Base-by-base conservation (phyloP, 306 rosid species). In the Castanopsis chinensis region DNA sequence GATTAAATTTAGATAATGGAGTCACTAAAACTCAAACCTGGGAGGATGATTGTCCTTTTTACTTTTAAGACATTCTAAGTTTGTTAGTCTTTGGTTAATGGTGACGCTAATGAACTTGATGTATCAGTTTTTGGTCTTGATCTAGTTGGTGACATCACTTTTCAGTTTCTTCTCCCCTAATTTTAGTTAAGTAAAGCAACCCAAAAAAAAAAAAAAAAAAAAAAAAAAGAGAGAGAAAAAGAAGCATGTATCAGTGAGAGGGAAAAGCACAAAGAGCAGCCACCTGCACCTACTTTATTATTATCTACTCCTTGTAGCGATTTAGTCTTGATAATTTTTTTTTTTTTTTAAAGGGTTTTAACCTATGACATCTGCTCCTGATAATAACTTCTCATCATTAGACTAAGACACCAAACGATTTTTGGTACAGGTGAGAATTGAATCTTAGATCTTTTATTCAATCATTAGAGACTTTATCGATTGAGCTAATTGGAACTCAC, bases 301-400 rank as follows among this genome's bases (percentile, higher is more conserved):
- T 49, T 49, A 49, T 12, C 15, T 12, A 49, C 1, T 49, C 0
- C 53, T 10, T 1, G 0, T 49, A 49, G 53, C 12, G 53, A 49
- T 12, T 49, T 49, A 49, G 3, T 49, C 0, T 1, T 12, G 1
- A 49, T 17, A 0, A 49, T 1, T 37, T 3, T 37, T 37, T 37
- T 35, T 1, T 37, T 37, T 35, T 6, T 37, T 0, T 0, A 2
- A 1, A 0, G 1, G 7, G 10, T 37, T 41, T 41, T 41, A 41
- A 41, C 0, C 2, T 8, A 2, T 41, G 0, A 0, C 0, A 0
- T 2, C 8, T 0, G 0, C 0, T 8, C 0, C 0, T 41, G 0
- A 41, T 41, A 0, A 41, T 41, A 41, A 0, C 0, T 41, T 0
- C 2, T 41, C 2, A 41, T 41, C 1, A 41, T 41, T 0, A 41